These are phyloP conservation scores for Rosellinia necatrix DNA, from an alignment of 2,329 filamentous ascomycete genomes.

Conservation along the genomic window DNA sequence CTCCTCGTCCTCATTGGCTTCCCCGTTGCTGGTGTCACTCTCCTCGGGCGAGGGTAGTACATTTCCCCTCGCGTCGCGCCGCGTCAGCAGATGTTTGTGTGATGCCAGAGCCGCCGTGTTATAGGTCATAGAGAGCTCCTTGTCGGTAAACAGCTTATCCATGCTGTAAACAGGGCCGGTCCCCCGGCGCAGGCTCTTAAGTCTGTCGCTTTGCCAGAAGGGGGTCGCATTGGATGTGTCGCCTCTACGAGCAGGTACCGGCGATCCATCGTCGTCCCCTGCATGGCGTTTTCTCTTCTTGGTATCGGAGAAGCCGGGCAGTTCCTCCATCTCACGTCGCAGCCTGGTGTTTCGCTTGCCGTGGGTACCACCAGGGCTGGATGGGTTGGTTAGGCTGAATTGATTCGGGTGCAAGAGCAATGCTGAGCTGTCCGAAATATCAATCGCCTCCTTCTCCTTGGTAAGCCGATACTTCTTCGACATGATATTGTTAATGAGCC, in stretches of 20 bases:
- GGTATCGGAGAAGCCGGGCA: slow-evolving; percentile 57
- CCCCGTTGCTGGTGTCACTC: slow-evolving; percentile 57
- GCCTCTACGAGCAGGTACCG: slow-evolving; percentile 59
- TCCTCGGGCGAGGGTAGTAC: slow-evolving; percentile 56
- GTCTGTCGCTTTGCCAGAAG: slow-evolving; percentile 66
- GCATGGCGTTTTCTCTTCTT: slow-evolving; percentile 67
- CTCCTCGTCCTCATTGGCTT: slow-evolving; percentile 55
- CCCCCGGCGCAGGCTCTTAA: slow-evolving; percentile 57
- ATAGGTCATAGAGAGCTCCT: slow-evolving; percentile 69
- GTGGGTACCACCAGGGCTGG: slow-evolving; percentile 66
- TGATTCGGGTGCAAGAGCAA: slow-evolving; percentile 70
- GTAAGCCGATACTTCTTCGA: slow-evolving; percentile 67
- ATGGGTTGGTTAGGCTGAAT: slow-evolving; percentile 67
- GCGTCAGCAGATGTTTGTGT: slow-evolving; percentile 64
- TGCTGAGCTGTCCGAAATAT: slow-evolving; percentile 69
- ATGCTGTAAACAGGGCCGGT: slow-evolving; percentile 67
- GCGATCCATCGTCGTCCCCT: slow-evolving; percentile 66
- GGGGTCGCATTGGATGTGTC: slow-evolving; percentile 64
- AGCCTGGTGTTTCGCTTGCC: slow-evolving; percentile 66
- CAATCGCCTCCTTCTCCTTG: slow-evolving; percentile 69
- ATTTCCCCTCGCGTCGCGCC: slow-evolving; percentile 57
- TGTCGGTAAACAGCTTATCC: slow-evolving; percentile 73
- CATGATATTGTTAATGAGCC: slow-evolving; percentile 68
- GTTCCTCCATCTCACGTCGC: slow-evolving; percentile 64
- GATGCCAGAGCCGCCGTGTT: slow-evolving; percentile 66